phyloP scores from a whole-genome alignment of 371 early-diverging fungal species.

The Mycotypha africana region DNA sequence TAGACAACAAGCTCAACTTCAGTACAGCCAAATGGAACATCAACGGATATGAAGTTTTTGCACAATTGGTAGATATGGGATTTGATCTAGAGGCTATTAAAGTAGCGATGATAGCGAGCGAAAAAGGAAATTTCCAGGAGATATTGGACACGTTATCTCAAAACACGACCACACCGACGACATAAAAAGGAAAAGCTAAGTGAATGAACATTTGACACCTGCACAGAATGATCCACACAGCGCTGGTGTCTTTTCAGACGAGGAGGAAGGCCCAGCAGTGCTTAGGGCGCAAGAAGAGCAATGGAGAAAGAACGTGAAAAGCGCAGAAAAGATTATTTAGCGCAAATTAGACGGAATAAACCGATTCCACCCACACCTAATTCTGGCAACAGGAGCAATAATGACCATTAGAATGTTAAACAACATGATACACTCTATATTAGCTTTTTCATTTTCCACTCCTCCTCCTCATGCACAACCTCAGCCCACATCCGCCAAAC shows the following conservation, averaged over 20 bases:
- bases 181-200: not conserved
- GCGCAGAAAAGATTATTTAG: conserved; percentile 12
- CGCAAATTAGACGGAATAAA: conserved; percentile 9
- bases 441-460: no score
- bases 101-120: conserved; percentile 56
- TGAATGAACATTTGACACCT: no score
- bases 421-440: no score
- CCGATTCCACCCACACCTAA: conserved; percentile 8
- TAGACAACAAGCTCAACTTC: not conserved
- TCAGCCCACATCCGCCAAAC: conserved; percentile 2
- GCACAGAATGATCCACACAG: no score
- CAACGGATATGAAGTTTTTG: conserved; percentile 29
- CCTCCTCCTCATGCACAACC: conserved; percentile 3
- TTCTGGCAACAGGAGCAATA: not conserved
- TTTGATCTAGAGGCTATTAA: conserved; percentile 60
- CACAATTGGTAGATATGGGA: conserved; percentile 75
- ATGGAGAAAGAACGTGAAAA: conserved; percentile 31
- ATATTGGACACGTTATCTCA: conserved; percentile 66
- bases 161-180: no score
- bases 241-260: conserved; percentile 41
- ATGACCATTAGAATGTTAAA: no score
- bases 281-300: no score
- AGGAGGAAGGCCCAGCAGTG: no score
- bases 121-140: conserved; percentile 49
- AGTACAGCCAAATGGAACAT: not conserved